Percentiles rank a stretch among this genome's conserved stretches.
Evolutionary conservation across 2,329 filamentous ascomycete genomes (phyloP).

Genomic region (Endothia cerciana): DNA sequence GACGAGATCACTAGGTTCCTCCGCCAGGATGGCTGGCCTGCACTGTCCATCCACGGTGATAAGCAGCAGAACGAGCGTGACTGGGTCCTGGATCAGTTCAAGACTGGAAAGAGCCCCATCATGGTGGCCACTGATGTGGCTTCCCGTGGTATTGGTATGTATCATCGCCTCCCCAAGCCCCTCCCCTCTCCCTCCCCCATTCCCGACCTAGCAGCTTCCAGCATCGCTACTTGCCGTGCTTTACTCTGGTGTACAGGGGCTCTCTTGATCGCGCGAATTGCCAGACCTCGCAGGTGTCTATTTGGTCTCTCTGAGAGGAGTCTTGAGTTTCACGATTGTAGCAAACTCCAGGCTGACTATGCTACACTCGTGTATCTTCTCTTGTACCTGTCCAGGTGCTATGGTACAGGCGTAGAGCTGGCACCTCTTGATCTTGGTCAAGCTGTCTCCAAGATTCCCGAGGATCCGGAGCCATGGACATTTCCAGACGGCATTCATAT

Average conservation of each 20-base stretch:
- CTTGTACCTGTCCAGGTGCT: slow-evolving; percentile 64
- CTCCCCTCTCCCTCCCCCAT: slow-evolving; percentile 39
- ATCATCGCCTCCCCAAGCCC: slow-evolving; percentile 60
- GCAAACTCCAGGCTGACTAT: slow-evolving; percentile 50
- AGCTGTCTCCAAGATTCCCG: slow-evolving; percentile 66
- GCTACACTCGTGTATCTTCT: slow-evolving; percentile 78
- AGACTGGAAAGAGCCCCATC: slow-evolving; percentile 98
- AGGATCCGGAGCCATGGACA: slow-evolving; percentile 60
- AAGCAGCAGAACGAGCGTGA: slow-evolving; percentile 99
- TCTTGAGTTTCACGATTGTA: slow-evolving; percentile 81
- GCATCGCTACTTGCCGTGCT: slow-evolving; percentile 71
- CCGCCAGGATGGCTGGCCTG: slow-evolving; percentile 96
- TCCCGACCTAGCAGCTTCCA: slow-evolving; percentile 57
- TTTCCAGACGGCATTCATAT: slow-evolving; percentile 53
- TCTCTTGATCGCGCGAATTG: slow-evolving; percentile 88
- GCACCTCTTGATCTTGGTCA: slow-evolving; percentile 78
- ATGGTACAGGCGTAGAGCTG: slow-evolving; percentile 78
- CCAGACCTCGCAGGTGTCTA: slow-evolving; percentile 78
- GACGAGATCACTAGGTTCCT: slow-evolving; percentile 98
- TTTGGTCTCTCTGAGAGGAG: slow-evolving; percentile 79
- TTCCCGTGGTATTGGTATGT: slow-evolving; percentile 99
- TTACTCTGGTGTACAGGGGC: slow-evolving; percentile 91
- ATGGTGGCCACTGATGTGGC: slow-evolving; percentile 99
- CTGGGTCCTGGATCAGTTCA: slow-evolving; percentile 99
- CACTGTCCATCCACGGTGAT: slow-evolving; percentile 96